Conservation (phyloP, 148 eudicot genomes). For the Simmondsia chinensis region DNA sequence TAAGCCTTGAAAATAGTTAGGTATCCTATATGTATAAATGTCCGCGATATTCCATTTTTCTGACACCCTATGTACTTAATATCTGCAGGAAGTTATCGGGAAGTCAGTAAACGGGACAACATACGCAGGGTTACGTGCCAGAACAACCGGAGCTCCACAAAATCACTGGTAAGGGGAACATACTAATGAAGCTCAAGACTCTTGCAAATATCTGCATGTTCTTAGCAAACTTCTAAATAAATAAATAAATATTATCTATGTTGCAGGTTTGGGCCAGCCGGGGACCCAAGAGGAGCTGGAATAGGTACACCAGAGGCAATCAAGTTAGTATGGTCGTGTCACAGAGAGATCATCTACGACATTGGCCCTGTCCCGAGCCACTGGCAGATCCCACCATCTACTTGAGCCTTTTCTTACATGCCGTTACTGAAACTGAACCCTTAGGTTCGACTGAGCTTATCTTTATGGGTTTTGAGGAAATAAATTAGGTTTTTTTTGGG, state of each 20-base stretch:
- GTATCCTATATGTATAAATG: too few relatives aligned
- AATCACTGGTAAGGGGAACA: conserved; percentile 66
- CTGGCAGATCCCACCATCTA: conserved; percentile 60
- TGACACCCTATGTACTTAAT: neutral
- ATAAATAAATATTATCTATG: too few relatives aligned
- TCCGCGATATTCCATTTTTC: too few relatives aligned
- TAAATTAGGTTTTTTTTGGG: too few relatives aligned
- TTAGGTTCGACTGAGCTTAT: too few relatives aligned
- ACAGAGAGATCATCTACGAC: conserved; percentile 89
- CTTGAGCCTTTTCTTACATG: conserved; percentile 32
- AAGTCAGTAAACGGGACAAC: conserved; percentile 93
- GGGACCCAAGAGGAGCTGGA: conserved; percentile 99
- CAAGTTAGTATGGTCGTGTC: conserved; percentile 99
- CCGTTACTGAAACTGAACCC: too few relatives aligned
- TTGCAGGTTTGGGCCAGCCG: conserved; percentile 93
- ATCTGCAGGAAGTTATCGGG: conserved; percentile 76
- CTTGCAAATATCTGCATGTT: neutral
- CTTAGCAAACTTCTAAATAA: neutral
- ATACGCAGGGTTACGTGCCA: conserved; percentile 89
- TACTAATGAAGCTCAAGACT: neutral
- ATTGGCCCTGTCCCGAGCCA: conserved; percentile 69
- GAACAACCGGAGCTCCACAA: conserved; percentile 99
- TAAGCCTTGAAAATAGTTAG: too few relatives aligned
- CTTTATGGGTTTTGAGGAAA: too few relatives aligned
- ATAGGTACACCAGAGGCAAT: conserved; percentile 98